Evolutionary conservation across 2,329 filamentous ascomycete genomes (phyloP).

Genomic region (Ascomycota sp.): DNA sequence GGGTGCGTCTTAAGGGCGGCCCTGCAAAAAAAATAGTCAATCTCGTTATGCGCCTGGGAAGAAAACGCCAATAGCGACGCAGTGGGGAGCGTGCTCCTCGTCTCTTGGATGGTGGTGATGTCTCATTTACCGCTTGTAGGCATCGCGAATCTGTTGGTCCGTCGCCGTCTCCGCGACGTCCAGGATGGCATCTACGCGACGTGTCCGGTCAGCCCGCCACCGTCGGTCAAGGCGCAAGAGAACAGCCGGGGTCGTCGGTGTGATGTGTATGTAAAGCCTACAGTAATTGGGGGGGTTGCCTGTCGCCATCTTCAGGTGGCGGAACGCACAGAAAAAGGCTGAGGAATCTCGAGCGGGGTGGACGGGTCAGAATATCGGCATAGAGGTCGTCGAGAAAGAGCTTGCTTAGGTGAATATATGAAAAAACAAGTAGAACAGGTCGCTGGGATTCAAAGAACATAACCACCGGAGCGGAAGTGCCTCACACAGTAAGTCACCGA

Average conservation of each 20-base stretch:
- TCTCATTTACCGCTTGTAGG: slow-evolving; percentile 60
- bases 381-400: too few species aligned
- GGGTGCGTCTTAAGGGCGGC: slow-evolving; percentile 84
- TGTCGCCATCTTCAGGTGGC: slow-evolving; percentile 14
- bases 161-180: slow-evolving; percentile 55
- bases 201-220: not conserved
- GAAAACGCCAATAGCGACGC: too few species aligned
- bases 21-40: slow-evolving; percentile 18
- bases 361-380: too few species aligned
- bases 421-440: too few species aligned
- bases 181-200: slow-evolving; percentile 48
- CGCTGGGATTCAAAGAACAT: too few species aligned
- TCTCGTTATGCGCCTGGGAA: too few species aligned
- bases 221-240: not conserved
- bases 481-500: too few species aligned
- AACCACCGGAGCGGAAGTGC: too few species aligned
- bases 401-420: too few species aligned
- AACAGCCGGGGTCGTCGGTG: not conserved
- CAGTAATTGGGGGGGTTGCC: slow-evolving; percentile 37
- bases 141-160: slow-evolving; percentile 70
- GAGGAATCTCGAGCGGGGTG: too few species aligned
- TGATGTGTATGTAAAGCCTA: slow-evolving; percentile 13
- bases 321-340: too few species aligned
- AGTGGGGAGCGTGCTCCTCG: too few species aligned
- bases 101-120: not conserved